Evolutionary conservation across 2,329 filamentous ascomycete genomes (phyloP).

Genomic region (Stagonosporopsis rhizophila): DNA sequence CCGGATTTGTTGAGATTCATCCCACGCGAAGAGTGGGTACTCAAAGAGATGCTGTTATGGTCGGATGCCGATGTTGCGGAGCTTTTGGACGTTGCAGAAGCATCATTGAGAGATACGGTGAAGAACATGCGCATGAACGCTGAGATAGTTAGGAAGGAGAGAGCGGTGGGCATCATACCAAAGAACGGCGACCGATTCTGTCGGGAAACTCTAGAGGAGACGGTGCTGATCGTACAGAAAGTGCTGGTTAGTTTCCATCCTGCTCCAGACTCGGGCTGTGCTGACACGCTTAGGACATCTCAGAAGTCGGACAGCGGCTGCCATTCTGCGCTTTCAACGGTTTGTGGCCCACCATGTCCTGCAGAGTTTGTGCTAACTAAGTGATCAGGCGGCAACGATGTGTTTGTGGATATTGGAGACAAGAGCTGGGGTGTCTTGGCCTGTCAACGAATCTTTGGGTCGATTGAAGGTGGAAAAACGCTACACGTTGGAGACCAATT

Average conservation of each 20-base stretch:
- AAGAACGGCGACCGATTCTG: constrained; percentile 72
- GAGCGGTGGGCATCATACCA: constrained; percentile 63
- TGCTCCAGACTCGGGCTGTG: not conserved
- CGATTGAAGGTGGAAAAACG: constrained; percentile 76
- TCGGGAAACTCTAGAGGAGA: constrained; percentile 92
- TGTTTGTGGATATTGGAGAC: constrained; percentile 98
- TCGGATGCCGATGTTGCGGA: constrained; percentile 76
- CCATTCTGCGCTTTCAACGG: constrained; percentile 98
- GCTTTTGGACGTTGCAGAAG: constrained; percentile 89
- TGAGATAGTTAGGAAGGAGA: constrained; percentile 82
- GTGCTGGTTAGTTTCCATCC: constrained; percentile 62
- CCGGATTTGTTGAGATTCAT: constrained; percentile 73
- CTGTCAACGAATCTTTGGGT: constrained; percentile 89
- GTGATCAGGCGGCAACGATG: constrained; percentile 79
- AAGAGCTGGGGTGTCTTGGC: constrained; percentile 95
- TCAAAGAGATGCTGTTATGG: constrained; percentile 80
- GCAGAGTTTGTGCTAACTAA: constrained; percentile 23
- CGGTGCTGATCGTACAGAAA: constrained; percentile 91
- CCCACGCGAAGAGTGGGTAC: constrained; percentile 71
- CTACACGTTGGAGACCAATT: constrained; percentile 97
- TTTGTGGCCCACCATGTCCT: constrained; percentile 30
- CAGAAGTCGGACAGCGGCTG: constrained; percentile 69
- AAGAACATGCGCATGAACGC: constrained; percentile 81
- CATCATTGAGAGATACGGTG: constrained; percentile 81
- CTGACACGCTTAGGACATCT: constrained; percentile 66